Evolutionary conservation across 768 basidiomycete genomes (phyloP).

Genomic region (Lyophyllum shimeji): DNA sequence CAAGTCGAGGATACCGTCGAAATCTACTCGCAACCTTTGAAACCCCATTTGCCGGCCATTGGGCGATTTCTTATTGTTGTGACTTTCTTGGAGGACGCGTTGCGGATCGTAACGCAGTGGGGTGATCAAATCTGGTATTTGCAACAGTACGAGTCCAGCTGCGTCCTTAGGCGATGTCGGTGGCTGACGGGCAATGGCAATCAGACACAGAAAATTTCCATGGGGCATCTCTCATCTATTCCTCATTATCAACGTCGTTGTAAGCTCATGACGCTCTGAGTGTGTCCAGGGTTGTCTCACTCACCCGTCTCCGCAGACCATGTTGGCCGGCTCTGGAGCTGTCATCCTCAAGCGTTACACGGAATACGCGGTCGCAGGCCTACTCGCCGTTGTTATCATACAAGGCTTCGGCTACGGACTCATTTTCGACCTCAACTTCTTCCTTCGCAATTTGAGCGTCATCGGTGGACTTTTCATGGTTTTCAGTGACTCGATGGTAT

Average conservation of each 20-base stretch:
- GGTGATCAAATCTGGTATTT: constrained; percentile 97
- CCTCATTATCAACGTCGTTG: constrained; percentile 87
- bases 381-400: constrained; percentile 87
- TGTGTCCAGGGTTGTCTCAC: neutral
- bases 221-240: constrained; percentile 95
- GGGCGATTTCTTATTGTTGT: constrained; percentile 97
- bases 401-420: constrained; percentile 99
- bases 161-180: neutral
- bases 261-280: constrained; percentile 40
- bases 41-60: constrained; percentile 91
- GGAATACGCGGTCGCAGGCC: constrained; percentile 87
- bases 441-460: constrained; percentile 97
- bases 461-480: constrained; percentile 99
- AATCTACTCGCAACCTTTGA: constrained; percentile 88
- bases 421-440: constrained; percentile 99
- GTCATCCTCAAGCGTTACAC: constrained; percentile 87
- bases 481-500: constrained; percentile 92
- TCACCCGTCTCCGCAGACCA: constrained; percentile 55
- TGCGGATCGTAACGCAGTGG: constrained; percentile 94
- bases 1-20: constrained; percentile 91
- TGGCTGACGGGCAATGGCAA: constrained; percentile 13
- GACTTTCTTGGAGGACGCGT: constrained; percentile 96
- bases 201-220: constrained; percentile 91
- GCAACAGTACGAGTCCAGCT: constrained; percentile 66
- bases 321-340: constrained; percentile 81